Evolutionary conservation across 129 eudicot species (phyloP), one percentile per base, ranked within the genome.

Genomic region (Chrysanthemum makinoi): DNA sequence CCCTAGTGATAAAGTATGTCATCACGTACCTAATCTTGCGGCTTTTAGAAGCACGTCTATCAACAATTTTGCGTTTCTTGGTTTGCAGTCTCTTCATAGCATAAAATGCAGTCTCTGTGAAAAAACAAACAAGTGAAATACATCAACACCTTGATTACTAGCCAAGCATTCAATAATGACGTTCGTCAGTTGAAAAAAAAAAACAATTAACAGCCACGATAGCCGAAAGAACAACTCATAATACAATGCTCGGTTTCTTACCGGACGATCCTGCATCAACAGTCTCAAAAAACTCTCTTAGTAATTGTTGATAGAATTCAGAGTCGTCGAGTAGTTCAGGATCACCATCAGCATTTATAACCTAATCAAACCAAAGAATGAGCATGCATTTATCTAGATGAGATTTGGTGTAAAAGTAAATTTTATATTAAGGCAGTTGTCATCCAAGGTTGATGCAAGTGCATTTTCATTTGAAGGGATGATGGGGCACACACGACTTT

Each of bases 1-100:
- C 58, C n/a, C 0, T 1, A 67, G 46, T 50, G 58, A 53, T 11
- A 67, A 5, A 66, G 10, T 12, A 47, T 14, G 20, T 14, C 44
- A 53, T 54, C 22, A 12, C 59, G 50, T 62, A 84, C 97, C 98
- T 75, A 72, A 94, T 89, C 83, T 94, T 89, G 20, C 98, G 93
- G 72, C 93, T 89, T 85, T 94, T 94, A 33, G 98, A 94, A 51
- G 98, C 97, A 74, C 98, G 91, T 4, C 95, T 83, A 61, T 89
- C 97, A 1, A 89, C 98, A 72, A 89, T 78, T 66, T 94, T 94
- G 10, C 94, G 84, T 53, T 89, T 94, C 81, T 89, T 94, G 3
- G 92, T 83, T 70, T 94, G 98, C 13, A 85, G 46, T 65, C 93
- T 87, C 76, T 89, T 94, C 17, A 89, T 65, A 72, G 96, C 93